Evolutionary conservation across 768 basidiomycete species (phyloP).

Genomic region (Mycena alexandri): DNA sequence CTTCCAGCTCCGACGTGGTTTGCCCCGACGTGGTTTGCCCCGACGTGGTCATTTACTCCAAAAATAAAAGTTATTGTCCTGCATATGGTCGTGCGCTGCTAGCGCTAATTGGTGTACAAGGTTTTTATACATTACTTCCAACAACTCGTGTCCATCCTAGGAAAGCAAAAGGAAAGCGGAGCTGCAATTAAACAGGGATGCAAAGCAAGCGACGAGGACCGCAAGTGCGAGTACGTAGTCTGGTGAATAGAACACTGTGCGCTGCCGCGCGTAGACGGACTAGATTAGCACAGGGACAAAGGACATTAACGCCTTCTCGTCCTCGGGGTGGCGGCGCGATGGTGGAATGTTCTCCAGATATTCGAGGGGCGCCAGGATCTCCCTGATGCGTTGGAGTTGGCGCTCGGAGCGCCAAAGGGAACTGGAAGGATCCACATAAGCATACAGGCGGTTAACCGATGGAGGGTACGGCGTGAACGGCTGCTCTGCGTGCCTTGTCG

Average conservation of each 20-base stretch:
- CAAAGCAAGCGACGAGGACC: conserved; percentile 18
- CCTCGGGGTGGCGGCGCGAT: conserved; percentile 74
- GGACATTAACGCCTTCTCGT: conserved; percentile 78
- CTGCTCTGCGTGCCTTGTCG: conserved; percentile 18
- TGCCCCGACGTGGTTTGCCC: background rate
- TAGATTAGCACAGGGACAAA: conserved; percentile 44
- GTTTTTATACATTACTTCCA: background rate
- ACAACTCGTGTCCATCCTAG: conserved; percentile 9
- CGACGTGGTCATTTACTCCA: conserved; percentile 3
- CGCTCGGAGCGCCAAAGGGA: background rate
- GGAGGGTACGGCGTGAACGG: background rate
- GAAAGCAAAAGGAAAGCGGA: conserved; percentile 19
- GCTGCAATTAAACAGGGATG: background rate
- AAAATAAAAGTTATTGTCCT: conserved; percentile 9
- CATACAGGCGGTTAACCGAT: background rate
- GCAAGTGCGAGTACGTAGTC: conserved; percentile 2
- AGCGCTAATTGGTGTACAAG: conserved; percentile 4
- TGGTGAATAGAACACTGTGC: background rate
- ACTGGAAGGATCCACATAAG: background rate
- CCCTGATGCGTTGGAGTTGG: conserved; percentile 14
- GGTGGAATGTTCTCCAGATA: conserved; percentile 73
- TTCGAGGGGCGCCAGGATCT: conserved; percentile 70
- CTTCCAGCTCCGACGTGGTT: background rate
- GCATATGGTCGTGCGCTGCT: conserved; percentile 5
- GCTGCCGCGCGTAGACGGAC: background rate